Evolutionary conservation across 2,329 filamentous ascomycete species (phyloP).

Genomic region (Ophiostoma piceae): DNA sequence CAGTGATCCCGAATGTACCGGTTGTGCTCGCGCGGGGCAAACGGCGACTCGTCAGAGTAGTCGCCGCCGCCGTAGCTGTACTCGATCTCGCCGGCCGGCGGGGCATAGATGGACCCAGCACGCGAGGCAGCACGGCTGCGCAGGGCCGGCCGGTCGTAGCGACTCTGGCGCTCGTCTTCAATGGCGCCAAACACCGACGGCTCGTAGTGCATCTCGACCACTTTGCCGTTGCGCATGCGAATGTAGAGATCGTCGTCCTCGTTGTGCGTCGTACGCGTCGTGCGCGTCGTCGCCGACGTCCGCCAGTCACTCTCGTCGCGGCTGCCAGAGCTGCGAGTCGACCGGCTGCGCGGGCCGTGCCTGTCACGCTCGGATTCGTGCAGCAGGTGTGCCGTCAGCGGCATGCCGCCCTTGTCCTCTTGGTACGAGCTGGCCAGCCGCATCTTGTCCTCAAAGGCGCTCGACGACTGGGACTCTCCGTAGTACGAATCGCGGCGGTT

Average conservation of each 20-base stretch:
- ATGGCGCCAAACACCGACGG: conserved; percentile 41
- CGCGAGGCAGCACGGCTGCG: conserved; percentile 47
- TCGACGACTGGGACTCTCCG: conserved; percentile 34
- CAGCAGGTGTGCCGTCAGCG: conserved; percentile 53
- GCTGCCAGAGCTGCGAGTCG: conserved; percentile 54
- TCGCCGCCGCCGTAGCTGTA: conserved; percentile 27
- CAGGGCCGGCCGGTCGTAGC: conserved; percentile 43
- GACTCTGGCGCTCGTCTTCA: conserved; percentile 46
- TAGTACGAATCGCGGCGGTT: conserved; percentile 41
- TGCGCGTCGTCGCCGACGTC: conserved; percentile 56
- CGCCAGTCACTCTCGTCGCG: conserved; percentile 60
- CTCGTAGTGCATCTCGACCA: conserved; percentile 48
- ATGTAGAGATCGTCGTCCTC: conserved; percentile 61
- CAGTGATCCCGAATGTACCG: background rate
- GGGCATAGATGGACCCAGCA: conserved; percentile 41
- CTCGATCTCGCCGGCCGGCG: conserved; percentile 25
- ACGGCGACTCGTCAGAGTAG: conserved; percentile 21
- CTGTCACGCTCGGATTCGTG: conserved; percentile 46
- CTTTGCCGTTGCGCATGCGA: conserved; percentile 42
- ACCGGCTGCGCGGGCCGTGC: conserved; percentile 47
- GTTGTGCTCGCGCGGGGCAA: conserved; percentile 15
- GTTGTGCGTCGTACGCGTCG: conserved; percentile 45
- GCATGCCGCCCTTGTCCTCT: conserved; percentile 43
- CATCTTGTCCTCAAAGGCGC: conserved; percentile 40
- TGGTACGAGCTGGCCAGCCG: conserved; percentile 48